Evolutionary conservation across 2,329 filamentous ascomycete species (phyloP).

Genomic region (Zasmidium cellare): DNA sequence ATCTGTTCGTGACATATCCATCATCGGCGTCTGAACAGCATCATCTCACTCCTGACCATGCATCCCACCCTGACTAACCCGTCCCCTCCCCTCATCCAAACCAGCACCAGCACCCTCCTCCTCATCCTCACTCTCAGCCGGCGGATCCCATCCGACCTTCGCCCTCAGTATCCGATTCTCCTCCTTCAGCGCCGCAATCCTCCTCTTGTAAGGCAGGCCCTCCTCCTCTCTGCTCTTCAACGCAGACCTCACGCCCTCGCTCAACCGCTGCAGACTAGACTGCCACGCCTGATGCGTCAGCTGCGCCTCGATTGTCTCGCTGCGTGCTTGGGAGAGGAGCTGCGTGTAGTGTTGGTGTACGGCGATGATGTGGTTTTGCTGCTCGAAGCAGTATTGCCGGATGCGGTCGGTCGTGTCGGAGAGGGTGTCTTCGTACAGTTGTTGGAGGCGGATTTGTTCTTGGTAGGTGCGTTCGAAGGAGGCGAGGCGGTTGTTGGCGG

Average conservation of each 20-base stretch:
- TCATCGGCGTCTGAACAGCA: too few species aligned
- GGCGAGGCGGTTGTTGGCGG: constrained; percentile 27
- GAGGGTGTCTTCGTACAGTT: constrained; percentile 44
- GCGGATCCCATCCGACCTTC: constrained; percentile 48
- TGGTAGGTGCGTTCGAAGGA: constrained; percentile 29
- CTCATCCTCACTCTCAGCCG: constrained; percentile 39
- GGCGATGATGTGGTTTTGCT: constrained; percentile 44
- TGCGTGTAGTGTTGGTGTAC: constrained; percentile 51
- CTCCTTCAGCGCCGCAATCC: constrained; percentile 45
- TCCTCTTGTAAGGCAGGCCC: constrained; percentile 36
- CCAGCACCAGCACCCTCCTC: constrained; percentile 42
- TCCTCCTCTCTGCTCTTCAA: constrained; percentile 40
- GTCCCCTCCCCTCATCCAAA: neutral
- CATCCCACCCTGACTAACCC: neutral
- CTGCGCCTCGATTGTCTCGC: constrained; percentile 46
- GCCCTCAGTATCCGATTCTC: constrained; percentile 49
- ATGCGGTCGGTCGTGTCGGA: constrained; percentile 33
- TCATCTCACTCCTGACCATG: neutral
- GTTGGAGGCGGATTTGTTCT: constrained; percentile 29
- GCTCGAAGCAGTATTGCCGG: constrained; percentile 39
- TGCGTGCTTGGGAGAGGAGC: constrained; percentile 45
- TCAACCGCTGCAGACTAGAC: constrained; percentile 44
- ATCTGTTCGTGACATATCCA: too few species aligned
- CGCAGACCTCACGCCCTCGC: constrained; percentile 43
- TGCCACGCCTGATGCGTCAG: constrained; percentile 53